Evolutionary conservation across 495 filamentous ascomycete genomes (phyloP).

Genomic region (Podospora pseudoanserina): DNA sequence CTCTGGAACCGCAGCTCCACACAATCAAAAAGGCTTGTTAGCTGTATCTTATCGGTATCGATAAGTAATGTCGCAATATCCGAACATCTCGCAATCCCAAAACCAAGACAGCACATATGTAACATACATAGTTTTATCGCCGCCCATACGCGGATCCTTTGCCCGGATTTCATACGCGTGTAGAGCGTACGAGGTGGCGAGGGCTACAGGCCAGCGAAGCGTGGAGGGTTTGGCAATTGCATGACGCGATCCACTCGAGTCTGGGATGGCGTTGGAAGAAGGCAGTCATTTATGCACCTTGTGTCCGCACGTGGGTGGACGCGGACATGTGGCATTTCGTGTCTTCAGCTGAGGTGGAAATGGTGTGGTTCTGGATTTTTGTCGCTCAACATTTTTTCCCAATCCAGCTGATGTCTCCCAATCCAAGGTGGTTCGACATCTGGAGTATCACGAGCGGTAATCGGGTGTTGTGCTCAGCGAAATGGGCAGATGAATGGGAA

Average conservation of each 20-base stretch:
- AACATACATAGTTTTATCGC: background rate
- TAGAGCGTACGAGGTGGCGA: background rate
- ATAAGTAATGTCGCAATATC: background rate
- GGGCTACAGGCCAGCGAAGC: background rate
- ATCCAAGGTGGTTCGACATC: background rate
- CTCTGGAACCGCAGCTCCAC: background rate
- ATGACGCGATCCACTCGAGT: background rate
- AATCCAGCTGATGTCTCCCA: background rate
- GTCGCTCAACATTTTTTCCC: no score
- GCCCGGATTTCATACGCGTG: background rate
- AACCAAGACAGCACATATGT: background rate
- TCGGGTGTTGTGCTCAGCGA: background rate
- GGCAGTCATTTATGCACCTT: background rate
- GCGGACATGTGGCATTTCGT: background rate
- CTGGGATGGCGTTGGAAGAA: background rate
- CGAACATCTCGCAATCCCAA: background rate
- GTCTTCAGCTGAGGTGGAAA: background rate
- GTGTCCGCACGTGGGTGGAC: background rate
- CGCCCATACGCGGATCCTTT: no score
- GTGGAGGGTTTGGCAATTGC: background rate
- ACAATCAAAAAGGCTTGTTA: background rate
- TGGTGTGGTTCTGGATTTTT: background rate
- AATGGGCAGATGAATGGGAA: background rate
- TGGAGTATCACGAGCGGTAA: background rate
- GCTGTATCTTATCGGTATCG: background rate